Conservation (phyloP, 225 moss, liverwort and hornwort genomes). For the Rhytidiadelphus loreus region DNA sequence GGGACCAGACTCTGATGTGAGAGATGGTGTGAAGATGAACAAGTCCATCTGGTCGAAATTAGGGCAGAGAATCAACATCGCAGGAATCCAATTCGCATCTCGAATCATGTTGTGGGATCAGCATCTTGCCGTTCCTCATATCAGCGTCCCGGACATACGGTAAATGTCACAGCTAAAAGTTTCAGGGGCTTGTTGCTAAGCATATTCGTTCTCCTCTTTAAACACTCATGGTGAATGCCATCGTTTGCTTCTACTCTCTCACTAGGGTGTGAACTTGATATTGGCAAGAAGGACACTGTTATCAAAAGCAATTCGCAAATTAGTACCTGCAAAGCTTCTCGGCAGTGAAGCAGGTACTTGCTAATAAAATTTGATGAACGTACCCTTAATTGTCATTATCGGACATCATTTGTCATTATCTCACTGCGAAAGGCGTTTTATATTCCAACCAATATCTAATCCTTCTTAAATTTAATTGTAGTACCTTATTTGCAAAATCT, state of each 20-base stretch:
- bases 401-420: background rate
- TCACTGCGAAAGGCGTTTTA: background rate
- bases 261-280: background rate
- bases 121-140: conserved; percentile 79
- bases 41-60: conserved; percentile 74
- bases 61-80: conserved; percentile 67
- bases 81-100: conserved; percentile 64
- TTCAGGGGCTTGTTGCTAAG: background rate
- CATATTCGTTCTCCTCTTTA: background rate
- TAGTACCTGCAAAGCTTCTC: background rate
- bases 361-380: background rate
- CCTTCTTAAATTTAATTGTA: background rate
- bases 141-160: conserved; percentile 87
- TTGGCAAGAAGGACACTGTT: background rate
- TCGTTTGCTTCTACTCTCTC: background rate
- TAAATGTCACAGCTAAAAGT: background rate
- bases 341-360: background rate
- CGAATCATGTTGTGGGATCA: conserved; percentile 61
- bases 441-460: background rate
- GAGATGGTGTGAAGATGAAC: conserved; percentile 31
- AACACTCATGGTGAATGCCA: background rate
- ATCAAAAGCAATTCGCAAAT: background rate
- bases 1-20: conserved; percentile 33
- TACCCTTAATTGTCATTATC: background rate
- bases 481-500: background rate